Base-by-base conservation (phyloP, 2,329 filamentous ascomycete genomes). In the Endocalyx cinctus region DNA sequence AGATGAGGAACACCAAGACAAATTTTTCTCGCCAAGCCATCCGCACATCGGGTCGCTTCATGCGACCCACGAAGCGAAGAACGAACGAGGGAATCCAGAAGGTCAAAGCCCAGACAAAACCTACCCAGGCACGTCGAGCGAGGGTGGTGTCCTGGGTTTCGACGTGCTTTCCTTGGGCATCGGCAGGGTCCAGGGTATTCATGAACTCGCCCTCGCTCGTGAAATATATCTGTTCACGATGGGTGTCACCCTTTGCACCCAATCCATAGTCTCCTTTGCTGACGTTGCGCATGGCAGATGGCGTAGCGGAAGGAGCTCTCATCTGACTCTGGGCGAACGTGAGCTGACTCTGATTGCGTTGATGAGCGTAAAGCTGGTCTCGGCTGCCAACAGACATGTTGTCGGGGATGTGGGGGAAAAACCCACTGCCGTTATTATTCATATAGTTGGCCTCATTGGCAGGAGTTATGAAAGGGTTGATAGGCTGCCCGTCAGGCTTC, bases 21-120 rank as follows among this genome's bases (percentile, higher is more conserved):
- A 98, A 32, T 63, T 98, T 98, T 55, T 98, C 92, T 60, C 92
- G 78, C 92, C 92, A 98, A 0, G 92, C 92, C 78, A 96, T 85
- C 17, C 92, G 85, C 7, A 98, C 87, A 63, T 98, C 92, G 2
- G 89, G 92, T 35, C 92, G 82, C 64, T 94, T 94, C 92, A 98
- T 98, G 15, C 90, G 85, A 19, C 92, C 92, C 37, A 97, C 54
- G 39, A 72, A 82, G n/a, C 76, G 75, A 12, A 98, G 77, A 3
- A 85, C 46, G 29, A 87, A 84, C 0, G 90, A 97, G 1, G 92
- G 92, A 46, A 96, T 92, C 84, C 86, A 97, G 57, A 87, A 97
- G 0, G 92, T 98, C 30, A 94, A 46, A 1, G 77, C 74, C 88
- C 89, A 97, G 4, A 92, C 86, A 25, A 92, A 60, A 2, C 62